These are phyloP conservation scores for Babesia caballi DNA, from an alignment of 169 alveolate genomes.

Conservation along the genomic window DNA sequence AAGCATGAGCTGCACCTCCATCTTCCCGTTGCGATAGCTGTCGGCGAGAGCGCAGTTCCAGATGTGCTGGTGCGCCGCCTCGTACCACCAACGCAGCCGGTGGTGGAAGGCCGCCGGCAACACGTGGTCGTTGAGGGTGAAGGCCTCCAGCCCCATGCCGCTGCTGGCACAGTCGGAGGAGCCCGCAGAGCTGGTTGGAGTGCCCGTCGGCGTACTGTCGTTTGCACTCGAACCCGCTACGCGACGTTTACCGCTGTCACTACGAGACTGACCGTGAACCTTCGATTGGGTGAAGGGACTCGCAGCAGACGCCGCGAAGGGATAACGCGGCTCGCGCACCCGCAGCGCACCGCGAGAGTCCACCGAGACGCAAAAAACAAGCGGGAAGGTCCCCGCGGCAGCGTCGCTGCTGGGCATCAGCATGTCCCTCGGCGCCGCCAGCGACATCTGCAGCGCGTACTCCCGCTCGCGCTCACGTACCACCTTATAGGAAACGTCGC, in stretches of 20 bases:
- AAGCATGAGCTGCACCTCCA: background rate
- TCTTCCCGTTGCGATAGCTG: background rate
- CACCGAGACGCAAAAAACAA: background rate
- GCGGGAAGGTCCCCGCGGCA: conserved; percentile 21
- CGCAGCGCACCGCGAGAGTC: background rate
- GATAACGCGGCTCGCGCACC: background rate
- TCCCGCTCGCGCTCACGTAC: conserved; percentile 47
- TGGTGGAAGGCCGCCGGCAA: conserved; percentile 1
- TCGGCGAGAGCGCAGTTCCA: conserved; percentile 10
- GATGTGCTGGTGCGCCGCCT: background rate
- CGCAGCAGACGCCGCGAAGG: background rate
- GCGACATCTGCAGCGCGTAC: conserved; percentile 28
- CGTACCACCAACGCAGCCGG: conserved; percentile 12
- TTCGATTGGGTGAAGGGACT: background rate
- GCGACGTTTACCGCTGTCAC: background rate
- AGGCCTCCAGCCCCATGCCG: conserved; percentile 5
- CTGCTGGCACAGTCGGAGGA: background rate
- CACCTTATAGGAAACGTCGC: conserved; percentile 43
- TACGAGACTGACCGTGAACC: too few species aligned
- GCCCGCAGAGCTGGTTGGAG: background rate
- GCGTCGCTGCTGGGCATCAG: conserved; percentile 38
- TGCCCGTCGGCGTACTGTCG: background rate
- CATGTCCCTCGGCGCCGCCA: conserved; percentile 43
- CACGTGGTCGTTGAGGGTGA: background rate
- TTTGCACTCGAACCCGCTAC: background rate